phyloP scores from a whole-genome alignment of 768 basidiomycete genomes.

The Mycena metata region DNA sequence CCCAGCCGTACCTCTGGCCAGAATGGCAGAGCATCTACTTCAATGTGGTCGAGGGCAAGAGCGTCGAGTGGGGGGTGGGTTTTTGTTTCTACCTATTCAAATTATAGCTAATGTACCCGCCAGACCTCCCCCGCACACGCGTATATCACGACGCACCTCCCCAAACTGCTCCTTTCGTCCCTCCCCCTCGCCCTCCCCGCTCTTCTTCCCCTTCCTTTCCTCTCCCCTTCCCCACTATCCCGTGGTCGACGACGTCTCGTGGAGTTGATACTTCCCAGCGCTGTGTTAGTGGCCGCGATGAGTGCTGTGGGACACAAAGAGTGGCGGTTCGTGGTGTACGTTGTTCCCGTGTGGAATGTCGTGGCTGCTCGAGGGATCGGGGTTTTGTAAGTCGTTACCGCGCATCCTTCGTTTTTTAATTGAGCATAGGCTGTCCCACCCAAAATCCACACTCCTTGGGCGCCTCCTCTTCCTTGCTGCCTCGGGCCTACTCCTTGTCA shows the following conservation, averaged over 20 bases:
- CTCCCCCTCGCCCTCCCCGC: slow-evolving; percentile 74
- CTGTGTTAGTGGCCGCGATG: slow-evolving; percentile 68
- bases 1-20: slow-evolving; percentile 82
- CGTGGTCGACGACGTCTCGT: no score
- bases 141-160: slow-evolving; percentile 78
- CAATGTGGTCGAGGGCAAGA: slow-evolving; percentile 90
- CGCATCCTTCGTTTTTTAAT: no score
- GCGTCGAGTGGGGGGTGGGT: slow-evolving; percentile 92
- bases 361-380: slow-evolving; percentile 77
- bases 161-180: slow-evolving; percentile 80
- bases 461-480: slow-evolving; percentile 45
- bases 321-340: slow-evolving; percentile 96
- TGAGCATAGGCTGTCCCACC: slow-evolving; percentile 56
- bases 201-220: slow-evolving; percentile 59
- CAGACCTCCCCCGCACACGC: slow-evolving; percentile 78
- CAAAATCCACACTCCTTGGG: slow-evolving; percentile 63
- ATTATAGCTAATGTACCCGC: background rate
- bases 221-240: slow-evolving; percentile 56
- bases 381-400: slow-evolving; percentile 62
- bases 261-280: slow-evolving; percentile 38
- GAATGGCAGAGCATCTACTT: slow-evolving; percentile 85
- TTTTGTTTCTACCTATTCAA: no score
- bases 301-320: slow-evolving; percentile 93
- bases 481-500: no score
- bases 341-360: slow-evolving; percentile 85